Evolutionary conservation across 1,139 yeast genomes (phyloP), one percentile per base, ranked within the genome.

Genomic region (Saccharomyces hybrid): DNA sequence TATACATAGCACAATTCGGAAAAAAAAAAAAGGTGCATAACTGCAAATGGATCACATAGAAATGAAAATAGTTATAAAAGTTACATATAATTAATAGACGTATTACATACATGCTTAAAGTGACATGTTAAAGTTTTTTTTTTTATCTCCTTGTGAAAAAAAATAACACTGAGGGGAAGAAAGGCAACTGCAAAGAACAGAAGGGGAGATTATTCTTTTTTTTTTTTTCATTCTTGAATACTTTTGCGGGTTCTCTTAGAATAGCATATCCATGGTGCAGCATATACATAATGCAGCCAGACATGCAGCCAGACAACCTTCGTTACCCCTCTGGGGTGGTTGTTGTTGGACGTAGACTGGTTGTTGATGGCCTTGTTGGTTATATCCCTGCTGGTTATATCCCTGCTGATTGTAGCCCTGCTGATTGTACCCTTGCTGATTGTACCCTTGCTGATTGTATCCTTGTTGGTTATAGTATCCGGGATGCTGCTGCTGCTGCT

Each of bases 241-340:
- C 25, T 47, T 47, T 26, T 47, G 23, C 32, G 32, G 8, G 8
- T 27, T 46, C 28, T 25, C 44, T 64, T 75, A 84, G 69, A 84
- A 82, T 32, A 85, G 63, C 65, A 84, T 80, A 66, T 85, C 90
- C 63, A 85, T 73, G 5, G 90, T 82, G 71, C 88, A 84, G 69
- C 93, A 86, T 60, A 84, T 64, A 80, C 91, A 85, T 70, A 84
- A 62, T 9, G 88, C 89, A 30, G 84, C 89, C 62, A 84, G 74
- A 73, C 90, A 85, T 4, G 82, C 90, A 71, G 82, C 77, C 65
- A 84, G 76, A 70, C 89, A 84, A 55, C 77, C 80, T 23, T 67
- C 66, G 56, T 72, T 71, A 50, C 75, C 76, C 48, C 69, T 69
- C 26, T 71, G 71, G 31, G 72, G 73, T 3, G 75, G 77, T 54